These are phyloP conservation scores for Xerocomus alliaceus DNA, from an alignment of 1,284 basidiomycete genomes.

Conservation along the genomic window DNA sequence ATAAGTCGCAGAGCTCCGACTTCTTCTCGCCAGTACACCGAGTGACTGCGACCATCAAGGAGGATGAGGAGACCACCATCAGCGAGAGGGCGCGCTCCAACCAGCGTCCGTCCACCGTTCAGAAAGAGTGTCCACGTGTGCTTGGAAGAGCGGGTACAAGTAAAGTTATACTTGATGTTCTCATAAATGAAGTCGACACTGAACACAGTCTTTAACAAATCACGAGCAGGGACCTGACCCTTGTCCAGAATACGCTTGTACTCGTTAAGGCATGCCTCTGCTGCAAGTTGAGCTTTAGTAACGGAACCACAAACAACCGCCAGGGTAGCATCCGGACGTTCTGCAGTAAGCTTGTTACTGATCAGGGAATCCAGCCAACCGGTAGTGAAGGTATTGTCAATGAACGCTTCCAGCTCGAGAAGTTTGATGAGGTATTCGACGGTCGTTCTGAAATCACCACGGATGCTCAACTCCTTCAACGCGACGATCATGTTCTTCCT, in stretches of 20 bases:
- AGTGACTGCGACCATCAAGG: conserved; percentile 94
- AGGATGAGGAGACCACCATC: conserved; percentile 95
- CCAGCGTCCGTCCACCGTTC: conserved; percentile 91
- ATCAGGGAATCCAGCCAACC: conserved; percentile 99
- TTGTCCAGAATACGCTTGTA: conserved; percentile 98
- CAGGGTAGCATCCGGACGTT: conserved; percentile 90
- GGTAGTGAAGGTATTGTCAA: conserved; percentile 97
- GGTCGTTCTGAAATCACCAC: conserved; percentile 98
- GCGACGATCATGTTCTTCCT: conserved; percentile 99
- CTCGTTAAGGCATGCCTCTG: conserved; percentile 89
- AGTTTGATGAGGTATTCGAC: conserved; percentile 99
- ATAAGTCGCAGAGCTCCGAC: conserved; percentile 93
- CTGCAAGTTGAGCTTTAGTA: conserved; percentile 91
- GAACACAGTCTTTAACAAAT: conserved; percentile 96
- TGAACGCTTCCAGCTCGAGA: conserved; percentile 95
- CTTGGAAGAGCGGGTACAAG: conserved; percentile 88
- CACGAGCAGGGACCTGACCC: conserved; percentile 95
- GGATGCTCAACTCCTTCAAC: conserved; percentile 97
- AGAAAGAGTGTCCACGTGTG: conserved; percentile 94
- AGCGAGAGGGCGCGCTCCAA: conserved; percentile 89
- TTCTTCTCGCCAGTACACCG: conserved; percentile 98
- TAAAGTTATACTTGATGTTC: conserved; percentile 94
- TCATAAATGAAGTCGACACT: conserved; percentile 99
- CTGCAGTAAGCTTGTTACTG: conserved; percentile 94
- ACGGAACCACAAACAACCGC: conserved; percentile 98